A percentile compares a stretch with the other conserved stretches of the same genome.
Conservation (phyloP, 441 rosid species). For the Aquilaria agallochum region DNA sequence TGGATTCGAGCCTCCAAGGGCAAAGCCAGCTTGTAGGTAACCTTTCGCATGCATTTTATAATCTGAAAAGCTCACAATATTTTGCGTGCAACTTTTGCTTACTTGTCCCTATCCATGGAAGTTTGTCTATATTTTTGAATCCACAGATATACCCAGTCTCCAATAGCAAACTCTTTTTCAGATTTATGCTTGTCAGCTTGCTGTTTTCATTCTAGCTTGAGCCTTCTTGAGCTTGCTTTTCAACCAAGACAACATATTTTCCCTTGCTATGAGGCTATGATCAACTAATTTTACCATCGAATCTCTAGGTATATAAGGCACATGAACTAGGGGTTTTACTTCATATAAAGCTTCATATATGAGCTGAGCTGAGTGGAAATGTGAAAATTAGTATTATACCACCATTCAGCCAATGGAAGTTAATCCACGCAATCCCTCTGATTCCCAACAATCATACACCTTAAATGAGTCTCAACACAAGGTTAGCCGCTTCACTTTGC, state of each 20-base stretch:
- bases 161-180: not conserved
- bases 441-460: not conserved
- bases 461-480: not conserved
- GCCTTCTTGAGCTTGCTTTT: not conserved
- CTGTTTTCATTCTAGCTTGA: not conserved
- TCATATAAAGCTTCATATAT: not conserved
- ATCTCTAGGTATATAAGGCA: not conserved
- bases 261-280: not conserved
- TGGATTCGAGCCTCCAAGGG: not conserved
- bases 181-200: not conserved
- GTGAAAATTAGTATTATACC: no score
- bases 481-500: not conserved
- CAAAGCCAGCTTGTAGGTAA: not conserved
- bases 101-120: not conserved
- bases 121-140: not conserved
- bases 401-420: not conserved
- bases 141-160: not conserved
- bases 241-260: not conserved
- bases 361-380: no score
- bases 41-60: not conserved
- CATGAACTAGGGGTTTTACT: not conserved
- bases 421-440: not conserved
- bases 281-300: not conserved
- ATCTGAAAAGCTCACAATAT: no score
- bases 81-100: no score